These are phyloP conservation scores for Phytophthora sojae DNA, from an alignment of 352 stramenopile species.

Conservation along the genomic window DNA sequence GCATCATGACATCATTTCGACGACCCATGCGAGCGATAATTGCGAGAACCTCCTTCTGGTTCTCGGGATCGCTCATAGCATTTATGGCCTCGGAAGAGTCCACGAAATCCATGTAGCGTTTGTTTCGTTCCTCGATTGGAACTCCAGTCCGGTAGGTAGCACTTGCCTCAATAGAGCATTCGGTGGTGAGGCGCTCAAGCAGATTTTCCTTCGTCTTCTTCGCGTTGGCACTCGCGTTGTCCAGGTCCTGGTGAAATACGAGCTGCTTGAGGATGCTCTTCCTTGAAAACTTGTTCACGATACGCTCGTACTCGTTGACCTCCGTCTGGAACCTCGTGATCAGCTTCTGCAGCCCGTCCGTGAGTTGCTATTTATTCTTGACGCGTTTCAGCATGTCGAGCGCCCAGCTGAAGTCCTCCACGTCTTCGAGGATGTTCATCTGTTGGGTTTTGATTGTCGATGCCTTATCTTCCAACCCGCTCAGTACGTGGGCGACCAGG, in stretches of 20 bases:
- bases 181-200: not conserved
- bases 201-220: not conserved
- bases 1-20: not conserved
- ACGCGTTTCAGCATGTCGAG: not conserved
- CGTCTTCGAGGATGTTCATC: not conserved
- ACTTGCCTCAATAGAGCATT: not conserved
- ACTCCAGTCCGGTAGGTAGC: not conserved
- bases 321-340: not conserved
- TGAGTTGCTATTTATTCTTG: not conserved
- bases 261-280: not conserved
- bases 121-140: not conserved
- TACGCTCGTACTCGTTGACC: not conserved
- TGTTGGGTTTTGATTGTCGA: not conserved
- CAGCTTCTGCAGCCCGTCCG: not conserved
- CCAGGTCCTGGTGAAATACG: not conserved
- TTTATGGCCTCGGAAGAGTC: not conserved
- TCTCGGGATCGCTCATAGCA: not conserved
- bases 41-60: slow-evolving; percentile 1
- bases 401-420: not conserved
- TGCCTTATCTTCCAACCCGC: not conserved
- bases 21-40: not conserved
- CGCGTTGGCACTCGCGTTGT: not conserved
- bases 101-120: not conserved
- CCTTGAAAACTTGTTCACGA: not conserved
- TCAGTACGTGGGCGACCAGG: too few relatives aligned